phyloP scores from a whole-genome alignment of 768 basidiomycete genomes.

The Dendrothele bispora region DNA sequence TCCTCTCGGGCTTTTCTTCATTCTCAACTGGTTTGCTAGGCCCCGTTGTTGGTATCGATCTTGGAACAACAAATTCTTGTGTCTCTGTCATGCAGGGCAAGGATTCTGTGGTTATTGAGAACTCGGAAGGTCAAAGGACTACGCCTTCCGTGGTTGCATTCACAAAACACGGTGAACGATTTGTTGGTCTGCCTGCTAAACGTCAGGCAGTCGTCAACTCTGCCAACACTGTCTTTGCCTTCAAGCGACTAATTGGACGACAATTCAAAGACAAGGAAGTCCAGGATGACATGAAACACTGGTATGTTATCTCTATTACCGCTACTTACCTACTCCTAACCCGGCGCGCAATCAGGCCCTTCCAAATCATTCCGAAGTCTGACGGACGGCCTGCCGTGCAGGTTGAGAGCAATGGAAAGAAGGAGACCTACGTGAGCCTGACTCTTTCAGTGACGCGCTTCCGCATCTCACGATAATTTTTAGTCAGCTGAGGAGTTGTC shows the following conservation, averaged over 20 bases:
- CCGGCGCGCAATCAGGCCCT: conserved; percentile 58
- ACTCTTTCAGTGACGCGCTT: conserved; percentile 5
- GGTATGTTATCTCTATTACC: conserved; percentile 42
- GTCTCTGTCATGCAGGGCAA: conserved; percentile 96
- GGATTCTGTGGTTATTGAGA: conserved; percentile 93
- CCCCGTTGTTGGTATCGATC: conserved; percentile 94
- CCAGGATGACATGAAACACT: conserved; percentile 84
- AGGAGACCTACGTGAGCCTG: conserved; percentile 67
- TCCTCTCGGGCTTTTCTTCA: conserved; percentile 4
- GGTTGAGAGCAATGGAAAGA: conserved; percentile 86
- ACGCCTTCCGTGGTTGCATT: conserved; percentile 99
- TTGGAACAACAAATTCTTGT: conserved; percentile 92
- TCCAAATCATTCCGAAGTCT: conserved; percentile 67
- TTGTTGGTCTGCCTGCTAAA: conserved; percentile 95
- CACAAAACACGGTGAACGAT: conserved; percentile 96
- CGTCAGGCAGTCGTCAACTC: conserved; percentile 97
- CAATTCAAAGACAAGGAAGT: conserved; percentile 94
- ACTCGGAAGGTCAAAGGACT: conserved; percentile 95
- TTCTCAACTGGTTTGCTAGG: conserved; percentile 47
- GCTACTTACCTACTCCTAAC: not conserved
- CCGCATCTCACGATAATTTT: conserved; percentile 6
- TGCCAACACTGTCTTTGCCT: conserved; percentile 89
- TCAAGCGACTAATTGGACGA: conserved; percentile 94
- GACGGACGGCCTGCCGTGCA: conserved; percentile 80
- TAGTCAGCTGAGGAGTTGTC: conserved; percentile 86